phyloP scores from a whole-genome alignment of 805 yeast genomes.

The Dipodascus albidus region DNA sequence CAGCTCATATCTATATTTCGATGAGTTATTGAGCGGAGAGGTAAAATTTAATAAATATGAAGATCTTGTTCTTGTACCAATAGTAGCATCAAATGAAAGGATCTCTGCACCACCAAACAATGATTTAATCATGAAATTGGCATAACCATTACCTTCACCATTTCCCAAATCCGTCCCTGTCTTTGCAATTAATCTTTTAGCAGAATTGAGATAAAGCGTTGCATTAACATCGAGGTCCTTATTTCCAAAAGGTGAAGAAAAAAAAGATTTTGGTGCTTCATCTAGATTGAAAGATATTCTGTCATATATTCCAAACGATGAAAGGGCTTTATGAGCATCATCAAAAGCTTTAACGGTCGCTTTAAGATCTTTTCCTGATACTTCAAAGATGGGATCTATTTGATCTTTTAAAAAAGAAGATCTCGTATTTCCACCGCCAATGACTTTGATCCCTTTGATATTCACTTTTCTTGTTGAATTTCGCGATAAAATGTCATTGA shows the following conservation, averaged over 20 bases:
- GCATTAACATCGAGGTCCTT: conserved; percentile 14
- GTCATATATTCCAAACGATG: conserved; percentile 21
- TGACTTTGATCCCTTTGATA: conserved; percentile 19
- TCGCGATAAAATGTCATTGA: conserved; percentile 14
- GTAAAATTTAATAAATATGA: conserved; percentile 42
- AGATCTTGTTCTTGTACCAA: conserved; percentile 49
- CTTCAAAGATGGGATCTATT: conserved; percentile 23
- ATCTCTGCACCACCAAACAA: conserved; percentile 61
- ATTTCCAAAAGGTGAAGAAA: conserved; percentile 7
- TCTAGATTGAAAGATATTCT: conserved; percentile 18
- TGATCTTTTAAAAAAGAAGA: conserved; percentile 21
- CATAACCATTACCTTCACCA: conserved; percentile 93
- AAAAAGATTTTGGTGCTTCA: conserved; percentile 6
- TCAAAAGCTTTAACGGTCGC: conserved; percentile 21
- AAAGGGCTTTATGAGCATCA: conserved; percentile 19
- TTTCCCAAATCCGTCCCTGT: conserved; percentile 96
- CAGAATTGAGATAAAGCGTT: conserved; percentile 14
- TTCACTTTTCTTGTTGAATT: conserved; percentile 20
- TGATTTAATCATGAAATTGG: conserved; percentile 56
- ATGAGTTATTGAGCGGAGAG: conserved; percentile 37
- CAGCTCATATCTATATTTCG: conserved; percentile 43
- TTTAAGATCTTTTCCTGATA: conserved; percentile 12
- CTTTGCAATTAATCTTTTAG: conserved; percentile 62
- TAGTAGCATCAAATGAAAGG: conserved; percentile 41
- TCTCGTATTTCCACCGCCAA: conserved; percentile 22